Conservation (phyloP, 805 yeast species). For the Candida ulmi region DNA sequence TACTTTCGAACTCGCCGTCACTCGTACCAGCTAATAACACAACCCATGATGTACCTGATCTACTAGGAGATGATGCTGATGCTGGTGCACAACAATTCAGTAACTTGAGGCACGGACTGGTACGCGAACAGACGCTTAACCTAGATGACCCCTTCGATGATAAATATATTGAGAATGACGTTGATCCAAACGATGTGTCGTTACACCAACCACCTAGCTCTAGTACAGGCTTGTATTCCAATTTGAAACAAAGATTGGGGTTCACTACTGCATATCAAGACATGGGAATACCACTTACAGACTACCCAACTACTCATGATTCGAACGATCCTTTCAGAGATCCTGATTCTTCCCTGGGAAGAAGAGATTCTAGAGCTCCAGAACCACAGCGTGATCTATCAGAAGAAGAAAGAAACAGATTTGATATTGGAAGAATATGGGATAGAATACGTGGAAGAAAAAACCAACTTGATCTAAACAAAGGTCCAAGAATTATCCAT, state of each 20-base stretch:
- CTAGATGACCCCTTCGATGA: slow-evolving; percentile 27
- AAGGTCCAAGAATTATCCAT: slow-evolving; percentile 61
- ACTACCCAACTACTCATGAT: slow-evolving; percentile 10
- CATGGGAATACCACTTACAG: slow-evolving; percentile 21
- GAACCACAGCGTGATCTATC: slow-evolving; percentile 19
- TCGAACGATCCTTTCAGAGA: slow-evolving; percentile 21
- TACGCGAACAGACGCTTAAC: slow-evolving; percentile 29
- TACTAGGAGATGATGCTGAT: slow-evolving; percentile 13
- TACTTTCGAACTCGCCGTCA: slow-evolving; percentile 19
- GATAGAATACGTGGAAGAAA: slow-evolving; percentile 29
- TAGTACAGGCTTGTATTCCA: slow-evolving; percentile 14
- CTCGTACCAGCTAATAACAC: slow-evolving; percentile 9
- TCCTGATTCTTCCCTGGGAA: slow-evolving; percentile 12
- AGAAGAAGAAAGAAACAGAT: slow-evolving; percentile 28
- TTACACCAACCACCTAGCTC: not conserved
- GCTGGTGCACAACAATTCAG: slow-evolving; percentile 12
- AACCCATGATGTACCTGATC: slow-evolving; percentile 4
- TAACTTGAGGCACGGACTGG: slow-evolving; percentile 19
- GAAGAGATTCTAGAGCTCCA: slow-evolving; percentile 11
- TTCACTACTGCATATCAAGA: slow-evolving; percentile 19
- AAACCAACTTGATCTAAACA: slow-evolving; percentile 3
- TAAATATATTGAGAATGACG: slow-evolving; percentile 32
- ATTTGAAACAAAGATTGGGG: slow-evolving; percentile 18
- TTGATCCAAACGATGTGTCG: slow-evolving; percentile 16
- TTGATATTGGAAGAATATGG: slow-evolving; percentile 33